These are phyloP conservation scores for Chlorella sp. DNA, from an alignment of 139 green algal species.

Conservation along the genomic window DNA sequence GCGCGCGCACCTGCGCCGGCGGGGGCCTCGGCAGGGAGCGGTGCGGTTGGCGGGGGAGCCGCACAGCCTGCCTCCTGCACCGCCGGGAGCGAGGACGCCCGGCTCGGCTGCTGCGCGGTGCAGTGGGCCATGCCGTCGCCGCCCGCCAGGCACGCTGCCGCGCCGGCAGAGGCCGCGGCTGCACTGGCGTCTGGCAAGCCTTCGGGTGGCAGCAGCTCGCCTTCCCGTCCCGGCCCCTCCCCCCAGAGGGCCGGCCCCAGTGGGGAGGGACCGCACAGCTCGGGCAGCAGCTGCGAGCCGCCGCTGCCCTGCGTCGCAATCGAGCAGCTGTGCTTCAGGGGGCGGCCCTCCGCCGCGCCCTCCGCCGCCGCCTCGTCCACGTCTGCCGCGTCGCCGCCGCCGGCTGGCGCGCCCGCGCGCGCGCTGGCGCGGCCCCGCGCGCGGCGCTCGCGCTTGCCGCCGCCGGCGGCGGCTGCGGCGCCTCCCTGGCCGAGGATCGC, in stretches of 20 bases:
- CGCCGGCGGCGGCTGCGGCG: background rate
- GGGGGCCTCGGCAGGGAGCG: background rate
- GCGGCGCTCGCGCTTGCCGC: background rate
- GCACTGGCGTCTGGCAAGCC: background rate
- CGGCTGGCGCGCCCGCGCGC: background rate
- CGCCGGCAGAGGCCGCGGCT: background rate
- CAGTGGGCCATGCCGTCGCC: too few species aligned
- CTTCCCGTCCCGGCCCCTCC: background rate
- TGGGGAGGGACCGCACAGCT: background rate
- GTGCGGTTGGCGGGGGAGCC: background rate
- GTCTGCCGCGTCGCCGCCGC: background rate
- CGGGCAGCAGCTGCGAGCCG: background rate
- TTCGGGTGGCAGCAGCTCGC: background rate
- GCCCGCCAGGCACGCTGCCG: too few species aligned
- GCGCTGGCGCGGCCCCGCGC: background rate
- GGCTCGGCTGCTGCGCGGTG: too few species aligned
- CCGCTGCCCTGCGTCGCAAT: background rate
- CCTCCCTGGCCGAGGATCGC: background rate
- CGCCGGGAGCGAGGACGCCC: too few species aligned
- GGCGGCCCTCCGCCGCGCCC: too few species aligned
- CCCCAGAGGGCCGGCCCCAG: background rate
- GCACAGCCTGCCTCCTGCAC: too few species aligned
- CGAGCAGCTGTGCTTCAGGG: background rate
- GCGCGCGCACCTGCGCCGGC: background rate
- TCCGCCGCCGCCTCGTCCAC: background rate